These are phyloP conservation scores for Phytophthora sp. DNA, from an alignment of 352 stramenopile genomes.

Conservation along the genomic window DNA sequence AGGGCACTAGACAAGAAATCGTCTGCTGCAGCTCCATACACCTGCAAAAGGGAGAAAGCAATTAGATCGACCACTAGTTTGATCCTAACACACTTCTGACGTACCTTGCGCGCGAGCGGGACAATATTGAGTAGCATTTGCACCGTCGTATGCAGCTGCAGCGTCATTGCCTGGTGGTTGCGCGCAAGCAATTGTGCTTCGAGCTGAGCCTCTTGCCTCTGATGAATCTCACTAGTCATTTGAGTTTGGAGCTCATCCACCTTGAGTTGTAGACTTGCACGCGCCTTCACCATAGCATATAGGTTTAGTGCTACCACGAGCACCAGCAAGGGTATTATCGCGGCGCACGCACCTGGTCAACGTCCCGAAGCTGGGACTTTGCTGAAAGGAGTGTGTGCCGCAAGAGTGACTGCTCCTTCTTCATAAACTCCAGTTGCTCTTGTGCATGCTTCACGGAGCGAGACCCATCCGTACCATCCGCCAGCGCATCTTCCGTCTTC, in stretches of 20 bases:
- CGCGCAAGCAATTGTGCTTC: conserved; percentile 59
- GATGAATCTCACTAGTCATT: conserved; percentile 41
- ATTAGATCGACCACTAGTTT: background rate
- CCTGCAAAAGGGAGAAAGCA: conserved; percentile 26
- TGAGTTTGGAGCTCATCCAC: conserved; percentile 37
- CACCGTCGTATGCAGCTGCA: conserved; percentile 74
- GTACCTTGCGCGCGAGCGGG: conserved; percentile 61
- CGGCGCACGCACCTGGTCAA: conserved; percentile 41
- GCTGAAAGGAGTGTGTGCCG: conserved; percentile 48
- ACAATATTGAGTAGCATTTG: conserved; percentile 79
- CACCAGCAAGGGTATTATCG: background rate
- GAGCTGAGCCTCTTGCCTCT: conserved; percentile 64
- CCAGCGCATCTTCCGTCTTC: conserved; percentile 32
- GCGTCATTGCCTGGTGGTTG: conserved; percentile 76
- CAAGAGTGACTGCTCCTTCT: conserved; percentile 59
- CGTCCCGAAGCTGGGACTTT: conserved; percentile 55
- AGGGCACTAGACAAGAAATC: conserved; percentile 66
- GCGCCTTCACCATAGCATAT: conserved; percentile 9
- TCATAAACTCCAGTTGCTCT: conserved; percentile 71
- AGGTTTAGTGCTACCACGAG: background rate
- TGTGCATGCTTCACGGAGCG: conserved; percentile 54
- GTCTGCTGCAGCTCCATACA: conserved; percentile 64
- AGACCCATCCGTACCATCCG: conserved; percentile 35
- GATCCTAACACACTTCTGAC: background rate
- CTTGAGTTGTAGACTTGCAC: conserved; percentile 31